Conservation (phyloP, 805 yeast species). For the Candida berthetii region DNA sequence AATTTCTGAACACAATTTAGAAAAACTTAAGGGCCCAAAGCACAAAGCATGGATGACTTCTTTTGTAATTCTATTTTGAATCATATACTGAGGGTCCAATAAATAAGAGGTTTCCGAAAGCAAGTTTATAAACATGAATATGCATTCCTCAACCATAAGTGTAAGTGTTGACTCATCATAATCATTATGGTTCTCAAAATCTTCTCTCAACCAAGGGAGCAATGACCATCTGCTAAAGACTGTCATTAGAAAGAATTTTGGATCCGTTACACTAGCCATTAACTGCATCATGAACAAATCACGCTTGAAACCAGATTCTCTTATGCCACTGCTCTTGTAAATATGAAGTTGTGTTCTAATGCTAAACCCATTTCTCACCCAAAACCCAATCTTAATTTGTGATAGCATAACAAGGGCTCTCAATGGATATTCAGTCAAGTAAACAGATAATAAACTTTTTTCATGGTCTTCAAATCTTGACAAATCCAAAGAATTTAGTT, state of each 20-base stretch:
- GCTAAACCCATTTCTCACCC: constrained; percentile 93
- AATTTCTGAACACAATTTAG: constrained; percentile 59
- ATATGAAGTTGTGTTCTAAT: constrained; percentile 74
- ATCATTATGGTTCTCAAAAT: constrained; percentile 34
- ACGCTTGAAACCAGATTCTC: constrained; percentile 78
- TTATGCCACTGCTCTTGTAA: constrained; percentile 68
- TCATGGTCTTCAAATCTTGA: constrained; percentile 6
- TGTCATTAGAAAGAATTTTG: constrained; percentile 50
- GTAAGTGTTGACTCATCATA: constrained; percentile 37
- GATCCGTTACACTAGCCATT: constrained; percentile 47
- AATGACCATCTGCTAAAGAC: constrained; percentile 69
- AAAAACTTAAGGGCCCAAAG: constrained; percentile 64
- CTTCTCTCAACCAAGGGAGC: constrained; percentile 42
- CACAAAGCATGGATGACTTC: constrained; percentile 85
- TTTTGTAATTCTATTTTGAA: constrained; percentile 43
- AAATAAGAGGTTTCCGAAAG: constrained; percentile 63
- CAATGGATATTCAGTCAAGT: constrained; percentile 66
- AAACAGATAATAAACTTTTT: constrained; percentile 9
- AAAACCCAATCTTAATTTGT: constrained; percentile 81
- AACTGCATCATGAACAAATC: constrained; percentile 71
- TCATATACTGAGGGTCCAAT: constrained; percentile 40
- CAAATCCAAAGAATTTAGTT: constrained; percentile 12
- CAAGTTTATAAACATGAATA: constrained; percentile 60
- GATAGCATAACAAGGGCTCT: constrained; percentile 72
- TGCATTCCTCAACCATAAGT: constrained; percentile 74